Conservation (phyloP, 108 stramenopile species). For the Skeletonema tropicum region DNA sequence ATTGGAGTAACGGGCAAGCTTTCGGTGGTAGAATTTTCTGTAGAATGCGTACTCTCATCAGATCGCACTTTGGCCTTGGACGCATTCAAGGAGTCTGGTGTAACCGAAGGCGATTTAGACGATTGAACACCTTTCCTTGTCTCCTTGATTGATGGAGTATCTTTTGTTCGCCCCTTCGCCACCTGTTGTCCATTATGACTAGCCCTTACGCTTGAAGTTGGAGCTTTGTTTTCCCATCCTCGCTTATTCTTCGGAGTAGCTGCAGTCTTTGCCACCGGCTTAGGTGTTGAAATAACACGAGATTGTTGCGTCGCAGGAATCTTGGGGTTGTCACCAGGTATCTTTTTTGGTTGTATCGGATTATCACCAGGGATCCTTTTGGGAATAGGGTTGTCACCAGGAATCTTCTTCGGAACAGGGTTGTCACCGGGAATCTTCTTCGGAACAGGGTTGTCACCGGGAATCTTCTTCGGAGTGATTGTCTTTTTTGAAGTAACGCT, state of each 20-base stretch:
- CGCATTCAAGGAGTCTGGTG: slow-evolving; percentile 23
- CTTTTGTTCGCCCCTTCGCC: slow-evolving; percentile 12
- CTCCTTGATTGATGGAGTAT: slow-evolving; percentile 1
- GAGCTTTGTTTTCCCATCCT: slow-evolving; percentile 69
- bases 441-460: slow-evolving; percentile 14
- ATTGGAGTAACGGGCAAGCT: slow-evolving; percentile 42
- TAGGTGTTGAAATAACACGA: slow-evolving; percentile 21
- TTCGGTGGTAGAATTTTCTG: slow-evolving; percentile 36
- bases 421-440: slow-evolving; percentile 40
- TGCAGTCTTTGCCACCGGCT: neutral
- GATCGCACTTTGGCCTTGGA: slow-evolving; percentile 28
- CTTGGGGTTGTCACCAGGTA: slow-evolving; percentile 45
- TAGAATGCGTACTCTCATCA: slow-evolving; percentile 38
- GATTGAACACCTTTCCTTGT: slow-evolving; percentile 19
- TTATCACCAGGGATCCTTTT: slow-evolving; percentile 36
- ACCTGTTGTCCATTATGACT: slow-evolving; percentile 28
- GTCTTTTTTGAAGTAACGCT: neutral
- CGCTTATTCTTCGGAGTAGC: slow-evolving; percentile 52
- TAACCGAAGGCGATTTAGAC: slow-evolving; percentile 15
- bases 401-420: slow-evolving; percentile 24
- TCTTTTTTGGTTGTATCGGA: slow-evolving; percentile 2
- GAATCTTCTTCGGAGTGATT: slow-evolving; percentile 25
- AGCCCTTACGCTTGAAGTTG: slow-evolving; percentile 10
- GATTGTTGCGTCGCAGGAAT: slow-evolving; percentile 34
- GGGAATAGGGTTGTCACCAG: slow-evolving; percentile 16